These are phyloP conservation scores for Pilasporangium apinafurcum DNA, from an alignment of 352 stramenopile species.

Conservation along the genomic window DNA sequence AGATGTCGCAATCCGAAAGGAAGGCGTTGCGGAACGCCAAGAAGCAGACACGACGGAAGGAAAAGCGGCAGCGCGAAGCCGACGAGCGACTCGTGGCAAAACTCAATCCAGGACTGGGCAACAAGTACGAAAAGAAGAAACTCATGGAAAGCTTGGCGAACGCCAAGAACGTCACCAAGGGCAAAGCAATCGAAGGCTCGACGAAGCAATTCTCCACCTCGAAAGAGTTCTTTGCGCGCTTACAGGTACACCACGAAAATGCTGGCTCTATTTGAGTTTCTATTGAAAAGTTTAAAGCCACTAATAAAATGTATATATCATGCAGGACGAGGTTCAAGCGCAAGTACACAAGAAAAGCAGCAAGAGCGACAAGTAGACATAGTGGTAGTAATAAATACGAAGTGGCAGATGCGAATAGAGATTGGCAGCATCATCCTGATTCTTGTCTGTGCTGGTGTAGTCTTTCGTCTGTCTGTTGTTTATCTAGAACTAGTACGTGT, in stretches of 20 bases:
- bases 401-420: too few species aligned
- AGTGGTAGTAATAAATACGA: too few species aligned
- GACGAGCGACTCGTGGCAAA: conserved; percentile 92
- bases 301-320: too few species aligned
- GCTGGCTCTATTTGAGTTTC: too few species aligned
- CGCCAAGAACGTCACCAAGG: conserved; percentile 80
- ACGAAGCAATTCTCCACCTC: conserved; percentile 85
- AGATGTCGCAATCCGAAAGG: conserved; percentile 86
- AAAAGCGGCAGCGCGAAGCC: conserved; percentile 81
- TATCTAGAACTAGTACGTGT: too few species aligned
- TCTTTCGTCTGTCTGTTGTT: too few species aligned
- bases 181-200: conserved; percentile 77
- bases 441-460: too few species aligned
- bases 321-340: conserved; percentile 37
- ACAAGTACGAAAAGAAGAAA: conserved; percentile 95
- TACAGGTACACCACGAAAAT: conserved; percentile 51
- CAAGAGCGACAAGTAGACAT: conserved; percentile 17
- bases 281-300: too few species aligned
- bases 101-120: conserved; percentile 92
- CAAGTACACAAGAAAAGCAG: conserved; percentile 27
- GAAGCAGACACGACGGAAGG: conserved; percentile 89
- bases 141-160: conserved; percentile 75
- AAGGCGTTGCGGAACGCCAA: conserved; percentile 85
- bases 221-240: conserved; percentile 80
- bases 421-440: too few species aligned